Evolutionary conservation across 2,329 filamentous ascomycete genomes (phyloP), one percentile per base, ranked within the genome.

Genomic region (Colletotrichum acutatum): DNA sequence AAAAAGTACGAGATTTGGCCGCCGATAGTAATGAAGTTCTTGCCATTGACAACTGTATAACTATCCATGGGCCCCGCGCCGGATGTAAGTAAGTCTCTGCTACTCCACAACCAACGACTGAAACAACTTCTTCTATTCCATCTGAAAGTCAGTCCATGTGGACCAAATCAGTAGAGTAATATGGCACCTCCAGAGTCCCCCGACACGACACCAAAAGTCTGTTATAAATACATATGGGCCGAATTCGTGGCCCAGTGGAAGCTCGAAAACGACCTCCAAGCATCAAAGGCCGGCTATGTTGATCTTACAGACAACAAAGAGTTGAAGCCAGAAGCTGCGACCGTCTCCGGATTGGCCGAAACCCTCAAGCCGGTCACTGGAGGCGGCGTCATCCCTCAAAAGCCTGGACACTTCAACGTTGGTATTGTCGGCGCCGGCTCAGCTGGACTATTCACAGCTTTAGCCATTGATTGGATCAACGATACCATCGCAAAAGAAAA

Each of bases 391-490:
- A 60, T 16, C 22, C 57, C 57, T 5, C 0, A 24, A 2, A 37
- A 19, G 19, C 4, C 57, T 0, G 57, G 57, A 1, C 3, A 65
- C 0, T 57, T 65, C 63, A 61, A 32, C 2, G 75, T 82, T 9
- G 78, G 81, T 62, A 83, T 84, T 22, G 75, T 84, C 8, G 83
- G 83, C 16, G 81, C 79, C 11, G 83, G 83, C 12, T 74, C 77
- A 7, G 76, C 82, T 7, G 83, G 83, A 7, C 76, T 84, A 3
- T 83, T 78, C 70, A 80, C 79, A 24, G 82, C 79, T 46, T 77
- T 82, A 71, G 77, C 82, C 8, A 75, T 83, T 12, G 78, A 82
- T 46, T 74, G 75, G 28, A 64, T 80, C 14, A 71, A 76, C 16
- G 42, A 46, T 5, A 46, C 42, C 42, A 46, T 46, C 7, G 42